Base-by-base conservation (phyloP, 441 rosid species). In the California macrophylla region DNA sequence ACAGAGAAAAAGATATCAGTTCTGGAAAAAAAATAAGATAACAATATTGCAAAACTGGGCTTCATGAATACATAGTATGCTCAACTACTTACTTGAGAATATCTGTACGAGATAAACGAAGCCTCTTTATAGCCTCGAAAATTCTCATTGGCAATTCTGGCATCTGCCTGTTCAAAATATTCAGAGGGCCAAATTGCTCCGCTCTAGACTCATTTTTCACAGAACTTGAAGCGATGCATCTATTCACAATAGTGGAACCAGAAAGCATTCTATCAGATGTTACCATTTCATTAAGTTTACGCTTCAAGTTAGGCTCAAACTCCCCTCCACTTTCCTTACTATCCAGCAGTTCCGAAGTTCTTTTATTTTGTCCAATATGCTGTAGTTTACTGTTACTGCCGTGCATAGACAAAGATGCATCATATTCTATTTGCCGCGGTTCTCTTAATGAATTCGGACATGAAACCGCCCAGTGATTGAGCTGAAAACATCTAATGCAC, bases 401-500 rank as follows among this genome's bases (percentile, higher is more conserved):
- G 13, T 66, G 65, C 69, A 66, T 63, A 66, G 60, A 32, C 24
- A 32, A 63, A 68, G 77, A 76, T 30, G 65, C 66, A 54, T 54
- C 56, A 47, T 13, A 16, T 64, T 75, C 73, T 20, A 36, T 68
- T 65, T 56, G 74, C 67, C 62, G 36, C 13, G 30, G 13, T 62
- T 47, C 20, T 52, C 68, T 65, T 58, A 81, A 77, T 25, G 79
- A 72, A 64, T 67, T 77, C 0, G 92, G 93, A 69, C 96, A 93
- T 26, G 81, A 65, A 74, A 83, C 80, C 71, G 97, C 97, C 98
- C 97, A 90, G 71, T 93, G 97, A 77, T 77, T 75, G 61, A 77
- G 81, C 80, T 84, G 88, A 76, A 81, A 85, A 79, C 97, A 87
- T 83, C 86, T 86, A 68, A 87, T 77, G 76, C 93, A 87, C 60